Evolutionary conservation across 225 moss, liverwort and hornwort genomes (phyloP), one percentile per base, ranked within the genome.

Genomic region (Lunularia cruciata): DNA sequence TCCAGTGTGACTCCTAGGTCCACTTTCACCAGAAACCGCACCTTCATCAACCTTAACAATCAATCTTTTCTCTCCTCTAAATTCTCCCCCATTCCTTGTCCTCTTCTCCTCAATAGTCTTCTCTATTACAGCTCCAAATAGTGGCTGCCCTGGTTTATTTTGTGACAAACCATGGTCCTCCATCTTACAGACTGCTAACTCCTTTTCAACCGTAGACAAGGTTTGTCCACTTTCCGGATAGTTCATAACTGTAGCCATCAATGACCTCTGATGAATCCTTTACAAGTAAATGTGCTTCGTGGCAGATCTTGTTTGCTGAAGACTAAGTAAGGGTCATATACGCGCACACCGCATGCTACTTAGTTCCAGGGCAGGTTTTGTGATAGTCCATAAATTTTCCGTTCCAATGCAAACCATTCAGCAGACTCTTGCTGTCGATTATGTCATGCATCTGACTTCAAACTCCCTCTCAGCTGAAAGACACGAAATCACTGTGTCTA

Each of bases 21-120:
- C 81, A 77, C 81, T 77, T 18, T 77, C 81, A 0, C 77, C 81
- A 54, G 81, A 82, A 2, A 65, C 74, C 8, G 74, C 32, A 2
- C 60, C 77, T 28, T 66, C 66, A 25, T 76, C 76, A n/a, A 80
- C 68, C 57, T 76, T 76, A 57, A 80, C 68, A 32, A 68, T 72
- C 34, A 76, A 25, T 71, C 65, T 67, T 13, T 34, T 65, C 25
- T 80, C 76, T 19, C 48, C 71, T 60, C 35, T 79, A 14, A 53
- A 20, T 37, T 75, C 68, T 33, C 39, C 35, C 26, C 49, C 32
- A 3, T 4, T n/a, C 27, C 67, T 77, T 32, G 49, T 8, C 51
- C 60, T 72, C 72, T 39, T 26, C 38, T 52, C 69, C 32, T 62
- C 78, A 35, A 57, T 57, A 25, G 62, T 47, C 39, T 34, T 54